These are phyloP conservation scores for Lathyrus oleraceus DNA, from an alignment of 306 rosid genomes.

Conservation along the genomic window DNA sequence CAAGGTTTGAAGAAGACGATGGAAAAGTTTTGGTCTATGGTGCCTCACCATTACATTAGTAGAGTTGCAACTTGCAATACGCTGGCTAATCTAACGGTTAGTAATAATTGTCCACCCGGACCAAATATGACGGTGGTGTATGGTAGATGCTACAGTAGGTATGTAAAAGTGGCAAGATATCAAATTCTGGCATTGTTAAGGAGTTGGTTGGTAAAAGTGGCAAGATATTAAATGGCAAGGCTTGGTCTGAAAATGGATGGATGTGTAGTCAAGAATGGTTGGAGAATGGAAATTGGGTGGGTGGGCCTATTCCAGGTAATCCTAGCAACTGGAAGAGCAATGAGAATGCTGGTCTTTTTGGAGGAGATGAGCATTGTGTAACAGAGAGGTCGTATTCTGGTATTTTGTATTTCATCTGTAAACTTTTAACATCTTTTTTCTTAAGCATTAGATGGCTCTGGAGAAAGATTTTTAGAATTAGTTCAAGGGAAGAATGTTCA, in stretches of 20 bases:
- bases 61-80: background rate
- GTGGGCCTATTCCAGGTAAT: slow-evolving; percentile 64
- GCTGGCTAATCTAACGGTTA: background rate
- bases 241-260: slow-evolving; percentile 95
- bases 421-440: slow-evolving; percentile 75
- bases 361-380: slow-evolving; percentile 82
- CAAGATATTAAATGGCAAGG: slow-evolving; percentile 80
- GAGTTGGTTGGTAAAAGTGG: slow-evolving; percentile 89
- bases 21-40: background rate
- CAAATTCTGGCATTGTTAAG: slow-evolving; percentile 69
- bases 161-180: no score
- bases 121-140: background rate
- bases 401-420: slow-evolving; percentile 66
- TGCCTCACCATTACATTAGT: background rate
- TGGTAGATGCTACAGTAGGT: background rate
- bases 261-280: slow-evolving; percentile 85
- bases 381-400: slow-evolving; percentile 85
- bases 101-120: background rate
- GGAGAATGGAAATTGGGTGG: slow-evolving; percentile 83
- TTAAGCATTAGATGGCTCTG: slow-evolving; percentile 89
- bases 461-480: slow-evolving; percentile 81
- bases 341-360: slow-evolving; percentile 57
- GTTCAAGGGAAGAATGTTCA: slow-evolving; percentile 72
- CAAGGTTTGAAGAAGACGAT: background rate
- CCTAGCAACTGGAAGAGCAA: slow-evolving; percentile 68